Evolutionary conservation across 495 filamentous ascomycete genomes (phyloP), one percentile per base, ranked within the genome.

Genomic region (Chaetomium cochliodes): DNA sequence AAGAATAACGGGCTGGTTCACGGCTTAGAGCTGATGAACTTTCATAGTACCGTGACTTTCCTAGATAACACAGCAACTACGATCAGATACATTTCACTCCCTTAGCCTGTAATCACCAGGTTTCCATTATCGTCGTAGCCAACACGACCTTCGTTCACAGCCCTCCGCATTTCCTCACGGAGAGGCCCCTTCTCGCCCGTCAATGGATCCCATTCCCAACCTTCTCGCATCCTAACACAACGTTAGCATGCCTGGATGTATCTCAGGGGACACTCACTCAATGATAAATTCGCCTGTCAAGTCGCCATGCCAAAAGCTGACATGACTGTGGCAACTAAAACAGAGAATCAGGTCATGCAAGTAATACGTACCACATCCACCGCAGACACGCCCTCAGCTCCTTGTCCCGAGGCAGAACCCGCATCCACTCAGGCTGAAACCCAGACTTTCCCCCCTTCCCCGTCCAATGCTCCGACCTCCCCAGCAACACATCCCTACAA

Each of bases 331-430:
- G 37, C 49, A 13, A 30, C 42, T 1, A 26, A 33, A 28, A 20
- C 13, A 51, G 11, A 56, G 15, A 41, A 47, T 0, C 22, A 26
- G 33, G n/a, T n/a, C 54, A 25, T 16, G 54, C 0, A 11, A 5
- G 6, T n/a, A 9, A 42, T 52, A 70, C 68, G 60, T 91, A 80
- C 93, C 94, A 97, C 82, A 91, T 87, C 93, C 93, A 97, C 3
- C 88, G 79, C 69, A 97, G 72, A 77, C 88, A 97, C 0, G 91
- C 92, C 22, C 91, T 81, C 44, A 97, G 74, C 74, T 98, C 94
- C 75, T 97, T 97, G 72, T 98, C 94, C 52, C 80, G 73, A 0
- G 94, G 93, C 30, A 93, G 67, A 0, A 97, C 92, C 2, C 89
- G 80, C 79, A 90, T 93, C 94, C 94, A 97, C 73, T 97, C 93